Evolutionary conservation across 768 basidiomycete genomes (phyloP).

Genomic region (Infundibulicybe gibba): DNA sequence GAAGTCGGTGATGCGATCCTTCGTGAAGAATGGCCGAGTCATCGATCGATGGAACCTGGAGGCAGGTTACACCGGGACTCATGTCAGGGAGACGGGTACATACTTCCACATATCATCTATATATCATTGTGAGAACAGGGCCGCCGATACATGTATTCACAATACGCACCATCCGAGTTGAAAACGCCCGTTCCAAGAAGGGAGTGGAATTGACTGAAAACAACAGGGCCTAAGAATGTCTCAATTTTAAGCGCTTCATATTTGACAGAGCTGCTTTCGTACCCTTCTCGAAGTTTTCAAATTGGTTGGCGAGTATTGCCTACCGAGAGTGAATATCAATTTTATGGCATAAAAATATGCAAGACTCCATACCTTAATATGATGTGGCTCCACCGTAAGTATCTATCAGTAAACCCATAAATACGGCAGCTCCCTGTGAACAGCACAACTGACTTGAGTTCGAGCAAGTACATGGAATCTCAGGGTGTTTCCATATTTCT

Average conservation of each 20-base stretch:
- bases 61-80: background rate
- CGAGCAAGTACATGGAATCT: conserved; percentile 32
- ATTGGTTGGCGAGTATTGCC: conserved; percentile 34
- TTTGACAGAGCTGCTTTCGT: conserved; percentile 4
- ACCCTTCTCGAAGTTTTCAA: conserved; percentile 32
- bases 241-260: background rate
- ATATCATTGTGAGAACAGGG: background rate
- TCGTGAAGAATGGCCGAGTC: conserved; percentile 59
- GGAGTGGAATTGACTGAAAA: conserved; percentile 13
- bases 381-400: conserved; percentile 43
- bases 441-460: conserved; percentile 23
- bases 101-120: conserved; percentile 59
- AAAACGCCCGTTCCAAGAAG: conserved; percentile 59
- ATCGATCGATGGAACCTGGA: conserved; percentile 54
- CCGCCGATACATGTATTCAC: background rate
- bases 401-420: conserved; percentile 21
- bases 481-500: conserved; percentile 25
- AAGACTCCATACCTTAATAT: conserved; percentile 20
- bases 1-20: conserved; percentile 50
- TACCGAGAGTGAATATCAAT: background rate
- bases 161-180: conserved; percentile 44
- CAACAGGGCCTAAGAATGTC: conserved; percentile 8
- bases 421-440: background rate
- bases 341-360: background rate
- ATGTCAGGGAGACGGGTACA: conserved; percentile 1